A percentile compares a stretch with the other conserved stretches of the same genome.
Conservation (phyloP, 352 stramenopile genomes). For the Globisporangium barbulae region DNA sequence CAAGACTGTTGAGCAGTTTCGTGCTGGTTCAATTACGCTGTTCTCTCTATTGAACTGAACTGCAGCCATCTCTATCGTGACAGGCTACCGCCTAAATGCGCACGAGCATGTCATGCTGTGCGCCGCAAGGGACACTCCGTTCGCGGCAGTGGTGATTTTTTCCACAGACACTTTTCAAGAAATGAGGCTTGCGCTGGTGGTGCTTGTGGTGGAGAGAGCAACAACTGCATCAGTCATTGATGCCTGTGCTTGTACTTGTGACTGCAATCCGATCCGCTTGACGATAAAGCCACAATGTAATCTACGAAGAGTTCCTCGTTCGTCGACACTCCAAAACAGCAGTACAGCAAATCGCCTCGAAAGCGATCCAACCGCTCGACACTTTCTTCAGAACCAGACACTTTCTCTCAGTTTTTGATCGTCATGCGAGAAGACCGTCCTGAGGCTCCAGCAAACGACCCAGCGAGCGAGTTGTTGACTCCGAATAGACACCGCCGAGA, state of each 20-base stretch:
- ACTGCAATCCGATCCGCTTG: too few species aligned
- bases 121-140: too few species aligned
- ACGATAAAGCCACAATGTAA: background rate
- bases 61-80: background rate
- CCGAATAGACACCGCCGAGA: too few species aligned
- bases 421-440: slow-evolving; percentile 2
- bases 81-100: background rate
- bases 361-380: background rate
- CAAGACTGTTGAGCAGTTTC: too few species aligned
- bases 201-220: background rate
- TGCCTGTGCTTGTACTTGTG: too few species aligned
- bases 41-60: too few species aligned
- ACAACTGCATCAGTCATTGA: background rate
- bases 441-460: background rate
- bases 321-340: background rate
- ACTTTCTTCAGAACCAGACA: slow-evolving; percentile 5
- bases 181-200: background rate
- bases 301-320: background rate
- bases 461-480: too few species aligned
- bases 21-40: too few species aligned
- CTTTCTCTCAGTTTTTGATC: background rate
- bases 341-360: background rate
- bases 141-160: background rate
- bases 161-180: background rate
- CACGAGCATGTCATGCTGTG: background rate